phyloP scores from a whole-genome alignment of 139 green algal species.

The Diplosphaera chodatii region DNA sequence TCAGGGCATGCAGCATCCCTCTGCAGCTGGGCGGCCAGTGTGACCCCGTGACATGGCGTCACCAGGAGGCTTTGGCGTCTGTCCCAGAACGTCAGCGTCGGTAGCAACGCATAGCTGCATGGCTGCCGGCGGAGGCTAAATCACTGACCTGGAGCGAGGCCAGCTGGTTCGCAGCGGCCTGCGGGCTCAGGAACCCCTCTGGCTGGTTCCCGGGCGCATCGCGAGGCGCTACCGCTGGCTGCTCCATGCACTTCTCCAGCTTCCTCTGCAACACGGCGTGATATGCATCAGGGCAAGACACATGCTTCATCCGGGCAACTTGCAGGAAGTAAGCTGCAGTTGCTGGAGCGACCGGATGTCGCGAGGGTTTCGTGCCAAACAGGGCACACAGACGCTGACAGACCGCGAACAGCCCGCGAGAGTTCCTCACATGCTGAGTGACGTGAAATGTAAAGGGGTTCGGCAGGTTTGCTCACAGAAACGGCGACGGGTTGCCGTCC shows the following conservation, averaged over 20 bases:
- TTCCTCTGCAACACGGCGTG: neutral
- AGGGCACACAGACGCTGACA: no score
- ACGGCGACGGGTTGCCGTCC: no score
- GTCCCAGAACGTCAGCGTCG: neutral
- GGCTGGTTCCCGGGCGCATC: no score
- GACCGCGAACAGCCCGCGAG: no score
- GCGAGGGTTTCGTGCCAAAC: no score
- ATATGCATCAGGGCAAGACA: neutral
- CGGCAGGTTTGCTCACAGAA: no score
- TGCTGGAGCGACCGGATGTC: neutral
- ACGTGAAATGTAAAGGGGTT: no score
- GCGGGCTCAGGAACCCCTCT: no score
- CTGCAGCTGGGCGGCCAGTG: neutral
- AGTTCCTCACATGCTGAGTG: no score
- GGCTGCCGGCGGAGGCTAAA: neutral
- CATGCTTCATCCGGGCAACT: neutral
- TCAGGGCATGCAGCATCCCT: neutral
- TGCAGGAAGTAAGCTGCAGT: neutral
- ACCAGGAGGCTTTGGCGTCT: neutral
- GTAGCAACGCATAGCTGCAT: no score
- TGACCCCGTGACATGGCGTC: no score
- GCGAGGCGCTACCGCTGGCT: neutral
- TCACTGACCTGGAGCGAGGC: neutral
- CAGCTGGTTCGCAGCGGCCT: no score
- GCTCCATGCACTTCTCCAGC: slow-evolving; percentile 12